These are phyloP conservation scores for Trapa incisa DNA, from an alignment of 345 rosid genomes.

Conservation along the genomic window DNA sequence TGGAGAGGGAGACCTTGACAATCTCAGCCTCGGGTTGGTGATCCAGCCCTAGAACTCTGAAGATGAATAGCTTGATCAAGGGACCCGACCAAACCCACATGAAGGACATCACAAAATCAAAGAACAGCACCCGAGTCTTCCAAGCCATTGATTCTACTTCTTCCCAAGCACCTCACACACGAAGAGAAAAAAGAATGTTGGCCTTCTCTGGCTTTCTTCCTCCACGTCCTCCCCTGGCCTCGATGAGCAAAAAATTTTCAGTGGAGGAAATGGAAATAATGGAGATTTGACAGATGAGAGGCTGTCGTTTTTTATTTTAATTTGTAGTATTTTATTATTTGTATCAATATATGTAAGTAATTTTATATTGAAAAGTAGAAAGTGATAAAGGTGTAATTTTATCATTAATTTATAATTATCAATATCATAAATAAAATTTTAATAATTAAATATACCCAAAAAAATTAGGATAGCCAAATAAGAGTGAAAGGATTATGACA, in stretches of 20 bases:
- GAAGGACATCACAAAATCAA: slow-evolving; percentile 48
- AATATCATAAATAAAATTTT: no score
- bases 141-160: slow-evolving; percentile 7
- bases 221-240: neutral
- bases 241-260: neutral
- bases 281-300: neutral
- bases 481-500: no score
- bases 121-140: slow-evolving; percentile 20
- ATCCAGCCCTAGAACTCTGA: slow-evolving; percentile 28
- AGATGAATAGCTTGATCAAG: slow-evolving; percentile 43
- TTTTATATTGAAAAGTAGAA: no score
- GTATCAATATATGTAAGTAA: no score
- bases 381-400: no score
- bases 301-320: no score
- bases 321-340: no score
- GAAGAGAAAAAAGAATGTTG: neutral
- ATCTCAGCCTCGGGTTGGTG: slow-evolving; percentile 33
- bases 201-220: neutral
- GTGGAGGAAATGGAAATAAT: neutral
- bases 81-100: slow-evolving; percentile 74
- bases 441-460: no score
- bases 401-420: no score
- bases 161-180: neutral
- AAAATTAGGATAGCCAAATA: no score
- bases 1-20: slow-evolving; percentile 23